Evolutionary conservation across 2,329 filamentous ascomycete genomes (phyloP).

Genomic region (Aulographum hederae): DNA sequence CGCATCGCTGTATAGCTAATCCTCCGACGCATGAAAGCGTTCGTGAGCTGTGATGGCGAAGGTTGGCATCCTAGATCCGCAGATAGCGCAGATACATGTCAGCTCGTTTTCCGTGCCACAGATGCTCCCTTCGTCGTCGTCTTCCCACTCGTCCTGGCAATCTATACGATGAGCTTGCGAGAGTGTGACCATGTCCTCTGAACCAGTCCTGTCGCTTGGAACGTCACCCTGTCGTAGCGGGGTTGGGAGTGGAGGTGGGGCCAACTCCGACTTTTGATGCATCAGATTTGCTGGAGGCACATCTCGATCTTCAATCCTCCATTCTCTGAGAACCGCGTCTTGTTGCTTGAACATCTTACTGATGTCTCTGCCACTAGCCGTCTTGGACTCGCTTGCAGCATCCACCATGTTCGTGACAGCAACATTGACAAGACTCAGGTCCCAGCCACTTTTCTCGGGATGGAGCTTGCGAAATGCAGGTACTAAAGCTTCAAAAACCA

Average conservation of each 20-base stretch:
- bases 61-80: not conserved
- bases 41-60: not conserved
- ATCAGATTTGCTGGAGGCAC: conserved; percentile 12
- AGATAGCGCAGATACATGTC: not conserved
- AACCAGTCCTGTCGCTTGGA: too few relatives aligned
- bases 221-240: too few relatives aligned
- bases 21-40: not conserved
- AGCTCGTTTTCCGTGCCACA: too few relatives aligned
- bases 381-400: conserved; percentile 21
- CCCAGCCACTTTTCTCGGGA: conserved; percentile 51
- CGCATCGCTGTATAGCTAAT: too few relatives aligned
- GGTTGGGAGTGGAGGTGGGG: too few relatives aligned
- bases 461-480: conserved; percentile 61
- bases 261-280: too few relatives aligned
- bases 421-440: conserved; percentile 69
- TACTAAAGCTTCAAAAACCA: conserved; percentile 51
- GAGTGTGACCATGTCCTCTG: too few relatives aligned
- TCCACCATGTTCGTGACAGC: conserved; percentile 69
- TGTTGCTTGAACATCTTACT: conserved; percentile 65
- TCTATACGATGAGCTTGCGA: too few relatives aligned
- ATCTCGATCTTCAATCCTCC: conserved; percentile 34
- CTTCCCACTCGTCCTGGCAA: too few relatives aligned
- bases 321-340: conserved; percentile 49
- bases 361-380: conserved; percentile 51
- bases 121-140: too few relatives aligned